Conservation (phyloP, 768 basidiomycete genomes). For the Collybiopsis luxurians region DNA sequence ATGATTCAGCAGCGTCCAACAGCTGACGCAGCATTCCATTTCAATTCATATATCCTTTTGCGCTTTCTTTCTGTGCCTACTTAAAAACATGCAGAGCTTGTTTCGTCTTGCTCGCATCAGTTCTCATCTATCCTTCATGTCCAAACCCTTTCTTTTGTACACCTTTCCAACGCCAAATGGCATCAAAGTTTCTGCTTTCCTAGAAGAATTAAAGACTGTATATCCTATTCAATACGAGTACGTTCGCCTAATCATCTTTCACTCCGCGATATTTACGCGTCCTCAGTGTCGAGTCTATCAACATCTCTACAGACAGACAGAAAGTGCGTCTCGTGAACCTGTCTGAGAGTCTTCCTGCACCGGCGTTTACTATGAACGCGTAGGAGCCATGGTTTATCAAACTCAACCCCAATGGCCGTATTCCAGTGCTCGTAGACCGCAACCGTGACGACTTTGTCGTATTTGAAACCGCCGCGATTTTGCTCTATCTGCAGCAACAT, state of each 20-base stretch:
- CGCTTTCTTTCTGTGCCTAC: too few species aligned
- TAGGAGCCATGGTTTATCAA: constrained; percentile 72
- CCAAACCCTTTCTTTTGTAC: constrained; percentile 48
- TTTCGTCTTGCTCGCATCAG: too few species aligned
- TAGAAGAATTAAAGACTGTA: constrained; percentile 61
- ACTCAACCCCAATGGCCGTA: constrained; percentile 58
- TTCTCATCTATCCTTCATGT: constrained; percentile 1
- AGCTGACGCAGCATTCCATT: too few species aligned
- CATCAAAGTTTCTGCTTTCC: constrained; percentile 43
- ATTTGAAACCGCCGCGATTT: constrained; percentile 79
- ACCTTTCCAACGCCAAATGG: constrained; percentile 63
- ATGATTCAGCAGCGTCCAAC: neutral
- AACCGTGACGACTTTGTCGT: constrained; percentile 59
- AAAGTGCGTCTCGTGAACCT: constrained; percentile 40
- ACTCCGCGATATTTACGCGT: neutral
- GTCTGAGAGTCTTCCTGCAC: neutral
- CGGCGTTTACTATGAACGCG: too few species aligned
- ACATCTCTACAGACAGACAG: constrained; percentile 65
- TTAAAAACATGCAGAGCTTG: too few species aligned
- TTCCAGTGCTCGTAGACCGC: constrained; percentile 65
- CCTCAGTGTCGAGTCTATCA: constrained; percentile 48
- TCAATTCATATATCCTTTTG: too few species aligned
- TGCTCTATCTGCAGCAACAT: constrained; percentile 78
- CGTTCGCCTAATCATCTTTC: neutral
- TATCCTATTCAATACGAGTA: constrained; percentile 43